phyloP scores from a whole-genome alignment of 352 stramenopile genomes.

The Phytophthora ramorum region DNA sequence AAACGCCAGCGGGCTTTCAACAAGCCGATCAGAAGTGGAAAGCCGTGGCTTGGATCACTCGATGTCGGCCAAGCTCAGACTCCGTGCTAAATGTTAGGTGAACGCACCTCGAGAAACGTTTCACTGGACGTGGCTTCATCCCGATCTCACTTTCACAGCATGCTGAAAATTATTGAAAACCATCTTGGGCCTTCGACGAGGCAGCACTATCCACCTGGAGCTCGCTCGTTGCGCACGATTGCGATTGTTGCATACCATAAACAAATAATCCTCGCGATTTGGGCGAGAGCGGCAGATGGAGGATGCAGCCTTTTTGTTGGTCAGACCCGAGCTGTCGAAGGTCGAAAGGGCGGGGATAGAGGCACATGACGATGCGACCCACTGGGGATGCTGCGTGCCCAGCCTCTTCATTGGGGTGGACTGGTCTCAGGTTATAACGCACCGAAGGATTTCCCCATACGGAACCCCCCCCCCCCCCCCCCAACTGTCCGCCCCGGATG shows the following conservation, averaged over 20 bases:
- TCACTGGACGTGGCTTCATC: background rate
- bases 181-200: conserved; percentile 5
- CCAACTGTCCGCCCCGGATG: too few relatives aligned
- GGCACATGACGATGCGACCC: background rate
- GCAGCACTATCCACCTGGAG: conserved; percentile 7
- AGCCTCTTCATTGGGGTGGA: conserved; percentile 6
- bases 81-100: background rate
- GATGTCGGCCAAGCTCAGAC: background rate
- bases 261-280: conserved; percentile 28
- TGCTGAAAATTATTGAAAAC: conserved; percentile 25
- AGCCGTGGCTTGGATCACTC: background rate
- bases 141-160: conserved; percentile 2
- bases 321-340: background rate
- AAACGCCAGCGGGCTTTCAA: background rate
- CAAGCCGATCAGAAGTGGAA: conserved; percentile 4
- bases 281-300: conserved; percentile 7
- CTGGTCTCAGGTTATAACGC: conserved; percentile 10
- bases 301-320: background rate
- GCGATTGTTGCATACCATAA: conserved; percentile 2
- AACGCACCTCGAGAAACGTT: background rate
- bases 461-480: too few relatives aligned
- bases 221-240: conserved; percentile 1
- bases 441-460: too few relatives aligned
- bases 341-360: background rate
- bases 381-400: background rate